Percentiles rank a stretch among this genome's conserved stretches.
Conservation (phyloP, 177 flowering plant species). For the Vitis hybrid region DNA sequence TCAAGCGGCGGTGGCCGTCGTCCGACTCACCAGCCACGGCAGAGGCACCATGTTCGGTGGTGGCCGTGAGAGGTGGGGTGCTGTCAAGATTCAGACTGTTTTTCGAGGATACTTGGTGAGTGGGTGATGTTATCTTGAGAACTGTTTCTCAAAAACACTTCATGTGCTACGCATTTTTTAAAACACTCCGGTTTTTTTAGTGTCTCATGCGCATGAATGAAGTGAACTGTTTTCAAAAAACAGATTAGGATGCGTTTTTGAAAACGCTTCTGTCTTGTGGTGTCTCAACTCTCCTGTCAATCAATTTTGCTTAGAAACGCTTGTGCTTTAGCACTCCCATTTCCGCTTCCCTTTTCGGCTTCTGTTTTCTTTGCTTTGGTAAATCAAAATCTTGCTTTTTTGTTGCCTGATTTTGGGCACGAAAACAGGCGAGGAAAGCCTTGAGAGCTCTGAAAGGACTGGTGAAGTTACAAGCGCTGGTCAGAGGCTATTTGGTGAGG, state of each 20-base stretch:
- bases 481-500: constrained; percentile 80
- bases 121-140: background rate
- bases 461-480: constrained; percentile 83
- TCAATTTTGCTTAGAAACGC: too few relatives aligned
- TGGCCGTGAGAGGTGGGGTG: constrained; percentile 66
- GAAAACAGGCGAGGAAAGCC: constrained; percentile 75
- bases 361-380: background rate
- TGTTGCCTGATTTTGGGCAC: background rate
- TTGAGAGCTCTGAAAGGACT: constrained; percentile 72
- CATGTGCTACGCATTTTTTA: too few relatives aligned
- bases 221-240: too few relatives aligned
- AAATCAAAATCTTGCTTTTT: background rate
- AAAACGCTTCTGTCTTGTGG: too few relatives aligned
- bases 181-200: too few relatives aligned
- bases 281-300: too few relatives aligned
- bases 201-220: too few relatives aligned
- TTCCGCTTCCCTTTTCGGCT: too few relatives aligned
- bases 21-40: constrained; percentile 77
- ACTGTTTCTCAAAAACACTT: too few relatives aligned
- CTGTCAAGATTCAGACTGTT: constrained; percentile 71
- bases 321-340: too few relatives aligned
- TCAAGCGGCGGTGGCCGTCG: constrained; percentile 83
- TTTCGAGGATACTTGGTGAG: constrained; percentile 82
- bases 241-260: too few relatives aligned
- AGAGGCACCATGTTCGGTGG: constrained; percentile 58